These are phyloP conservation scores for Blastobotrys malaysiensis DNA, from an alignment of 1,139 yeast species.

Conservation along the genomic window DNA sequence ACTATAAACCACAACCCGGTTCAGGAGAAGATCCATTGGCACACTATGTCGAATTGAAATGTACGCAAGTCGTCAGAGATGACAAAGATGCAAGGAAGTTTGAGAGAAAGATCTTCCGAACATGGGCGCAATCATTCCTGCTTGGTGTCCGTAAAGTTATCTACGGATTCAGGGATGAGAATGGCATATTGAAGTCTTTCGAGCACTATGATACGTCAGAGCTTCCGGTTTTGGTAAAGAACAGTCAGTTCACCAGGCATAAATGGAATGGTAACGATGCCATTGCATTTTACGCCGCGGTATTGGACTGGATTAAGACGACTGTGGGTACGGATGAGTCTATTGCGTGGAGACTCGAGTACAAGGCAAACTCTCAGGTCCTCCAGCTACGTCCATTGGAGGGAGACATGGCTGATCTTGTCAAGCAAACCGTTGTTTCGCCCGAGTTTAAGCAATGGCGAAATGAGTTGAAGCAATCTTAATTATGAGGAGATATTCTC, in stretches of 20 bases:
- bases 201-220: slow-evolving; percentile 77
- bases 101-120: slow-evolving; percentile 63
- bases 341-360: slow-evolving; percentile 43
- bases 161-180: slow-evolving; percentile 82
- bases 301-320: slow-evolving; percentile 66
- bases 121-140: slow-evolving; percentile 94
- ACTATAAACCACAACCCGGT: slow-evolving; percentile 54
- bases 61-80: slow-evolving; percentile 51
- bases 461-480: slow-evolving; percentile 9
- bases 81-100: slow-evolving; percentile 53
- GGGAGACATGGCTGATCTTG: slow-evolving; percentile 27
- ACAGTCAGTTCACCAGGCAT: slow-evolving; percentile 28
- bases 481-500: background rate
- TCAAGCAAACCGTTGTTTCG: slow-evolving; percentile 41
- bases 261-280: slow-evolving; percentile 68
- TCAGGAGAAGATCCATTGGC: slow-evolving; percentile 42
- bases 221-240: slow-evolving; percentile 55
- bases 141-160: slow-evolving; percentile 73
- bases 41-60: slow-evolving; percentile 85
- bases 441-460: slow-evolving; percentile 64
- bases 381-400: slow-evolving; percentile 39
- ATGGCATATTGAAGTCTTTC: slow-evolving; percentile 53
- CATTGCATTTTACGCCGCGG: slow-evolving; percentile 79
- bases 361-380: slow-evolving; percentile 37
- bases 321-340: slow-evolving; percentile 49